Base-by-base conservation (phyloP, 2,329 filamentous ascomycete species). In the Ceratocystis variospora region DNA sequence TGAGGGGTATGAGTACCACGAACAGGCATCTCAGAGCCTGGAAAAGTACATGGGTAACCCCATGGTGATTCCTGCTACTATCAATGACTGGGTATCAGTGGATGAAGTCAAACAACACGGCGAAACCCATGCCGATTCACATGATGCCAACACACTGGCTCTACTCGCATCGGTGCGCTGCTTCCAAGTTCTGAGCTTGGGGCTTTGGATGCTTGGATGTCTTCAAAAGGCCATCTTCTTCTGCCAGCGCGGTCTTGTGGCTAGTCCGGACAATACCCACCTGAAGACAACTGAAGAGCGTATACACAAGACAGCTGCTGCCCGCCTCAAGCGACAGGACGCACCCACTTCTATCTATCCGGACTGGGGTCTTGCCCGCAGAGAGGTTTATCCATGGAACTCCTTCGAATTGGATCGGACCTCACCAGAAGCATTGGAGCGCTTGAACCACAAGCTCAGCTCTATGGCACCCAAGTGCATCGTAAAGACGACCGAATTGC, bases 1-100 rank as follows among this genome's bases (percentile, higher is more conserved):
- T 66, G 88, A 93, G 69, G 83, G 84, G 48, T 92, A 89, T 70
- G 90, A 96, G 74, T 95, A 91, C 72, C 87, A 94, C 73, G 85
- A 90, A 17, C 77, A 83, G 70, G 86, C 87, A 7, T 70, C 80
- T 5, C 81, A 83, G 63, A 78, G 81, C 8, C 75, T 87, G 61
- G 72, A 77, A 68, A 71, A 74, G 19, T 57, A 69, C 22, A 71
- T 73, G 50, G 17, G 55, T 17, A 66, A 71, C 5, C 71, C 72
- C 25, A 73, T 74, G 1, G 72, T 75, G 0, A 68, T 78, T 5
- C 78, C 79, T 3, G 76, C 78, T 19, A 76, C 83, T 15, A 74
- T 85, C 28, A 73, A 76, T 37, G 74, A 79, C 70, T 79, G 78
- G 55, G 74, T 73, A 46, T 74, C 81, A 10, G 72, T 72, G 1